Evolutionary conservation across 345 rosid species (phyloP).

Genomic region (Camelina hispida): DNA sequence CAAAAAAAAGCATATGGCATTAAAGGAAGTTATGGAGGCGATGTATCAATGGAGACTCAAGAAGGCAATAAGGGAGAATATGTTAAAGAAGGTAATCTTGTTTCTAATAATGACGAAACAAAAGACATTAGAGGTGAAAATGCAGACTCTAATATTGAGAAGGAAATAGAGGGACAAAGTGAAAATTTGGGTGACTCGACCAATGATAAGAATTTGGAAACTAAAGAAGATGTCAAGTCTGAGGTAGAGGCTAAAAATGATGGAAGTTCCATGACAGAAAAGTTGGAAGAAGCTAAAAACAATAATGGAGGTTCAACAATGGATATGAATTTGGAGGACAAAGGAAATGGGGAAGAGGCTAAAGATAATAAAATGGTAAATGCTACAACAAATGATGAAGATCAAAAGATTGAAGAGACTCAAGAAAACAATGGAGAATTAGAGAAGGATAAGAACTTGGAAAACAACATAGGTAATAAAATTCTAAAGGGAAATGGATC

Average conservation of each 20-base stretch:
- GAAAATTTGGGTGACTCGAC: constrained; percentile 1
- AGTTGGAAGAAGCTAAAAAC: constrained; percentile 5
- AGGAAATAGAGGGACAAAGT: constrained; percentile 4
- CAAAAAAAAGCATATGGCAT: not conserved
- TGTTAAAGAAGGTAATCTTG: constrained; percentile 20
- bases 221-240: constrained; percentile 4
- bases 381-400: not conserved
- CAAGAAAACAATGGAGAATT: constrained; percentile 16
- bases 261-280: not conserved
- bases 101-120: not conserved
- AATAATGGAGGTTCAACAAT: not conserved
- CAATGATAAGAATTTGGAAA: constrained; percentile 2
- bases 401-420: constrained; percentile 9
- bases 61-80: not conserved
- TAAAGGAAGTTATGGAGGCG: not conserved
- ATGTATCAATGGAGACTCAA: constrained; percentile 5
- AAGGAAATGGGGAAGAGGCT: not conserved
- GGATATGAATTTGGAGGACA: constrained; percentile 21
- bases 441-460: constrained; percentile 7
- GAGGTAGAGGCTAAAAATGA: not conserved
- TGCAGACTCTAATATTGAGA: not conserved
- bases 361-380: not conserved
- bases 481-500: not conserved
- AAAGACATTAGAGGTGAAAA: not conserved
- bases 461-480: not conserved